These are phyloP conservation scores for Macaranga tanarius DNA, from an alignment of 441 rosid species.

Conservation along the genomic window DNA sequence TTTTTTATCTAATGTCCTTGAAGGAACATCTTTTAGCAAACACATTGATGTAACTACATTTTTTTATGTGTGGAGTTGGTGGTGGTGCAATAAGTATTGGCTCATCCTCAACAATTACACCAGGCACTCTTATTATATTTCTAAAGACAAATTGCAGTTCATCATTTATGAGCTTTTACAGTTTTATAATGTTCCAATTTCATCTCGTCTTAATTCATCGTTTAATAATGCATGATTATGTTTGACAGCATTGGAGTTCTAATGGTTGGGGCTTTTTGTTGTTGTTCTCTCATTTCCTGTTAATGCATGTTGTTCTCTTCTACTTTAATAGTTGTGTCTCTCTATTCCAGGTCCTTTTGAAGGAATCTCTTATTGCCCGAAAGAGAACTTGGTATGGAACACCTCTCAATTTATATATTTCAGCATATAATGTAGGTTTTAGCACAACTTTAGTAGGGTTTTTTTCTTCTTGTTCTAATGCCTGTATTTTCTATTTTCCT, in stretches of 20 bases:
- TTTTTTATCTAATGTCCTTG: no score
- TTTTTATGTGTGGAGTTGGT: no score
- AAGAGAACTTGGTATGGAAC: conserved; percentile 58
- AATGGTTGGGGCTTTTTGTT: background rate
- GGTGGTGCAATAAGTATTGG: background rate
- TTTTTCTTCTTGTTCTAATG: background rate
- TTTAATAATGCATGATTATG: no score
- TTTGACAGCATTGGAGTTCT: background rate
- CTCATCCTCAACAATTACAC: background rate
- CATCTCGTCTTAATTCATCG: no score
- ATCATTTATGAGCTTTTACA: background rate
- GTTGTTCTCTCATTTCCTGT: background rate
- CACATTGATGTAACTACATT: no score
- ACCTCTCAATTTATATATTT: conserved; percentile 9
- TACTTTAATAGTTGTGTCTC: background rate
- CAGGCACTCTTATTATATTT: background rate
- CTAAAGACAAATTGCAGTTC: background rate
- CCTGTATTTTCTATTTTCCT: background rate
- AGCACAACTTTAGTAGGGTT: background rate
- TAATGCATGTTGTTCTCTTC: conserved; percentile 15
- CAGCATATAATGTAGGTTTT: background rate
- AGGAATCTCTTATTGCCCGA: conserved; percentile 68
- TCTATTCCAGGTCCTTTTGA: conserved; percentile 80
- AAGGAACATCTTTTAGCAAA: no score
- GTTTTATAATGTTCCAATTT: background rate